Evolutionary conservation across 306 rosid species (phyloP).

Genomic region (Acmispon strigosus): DNA sequence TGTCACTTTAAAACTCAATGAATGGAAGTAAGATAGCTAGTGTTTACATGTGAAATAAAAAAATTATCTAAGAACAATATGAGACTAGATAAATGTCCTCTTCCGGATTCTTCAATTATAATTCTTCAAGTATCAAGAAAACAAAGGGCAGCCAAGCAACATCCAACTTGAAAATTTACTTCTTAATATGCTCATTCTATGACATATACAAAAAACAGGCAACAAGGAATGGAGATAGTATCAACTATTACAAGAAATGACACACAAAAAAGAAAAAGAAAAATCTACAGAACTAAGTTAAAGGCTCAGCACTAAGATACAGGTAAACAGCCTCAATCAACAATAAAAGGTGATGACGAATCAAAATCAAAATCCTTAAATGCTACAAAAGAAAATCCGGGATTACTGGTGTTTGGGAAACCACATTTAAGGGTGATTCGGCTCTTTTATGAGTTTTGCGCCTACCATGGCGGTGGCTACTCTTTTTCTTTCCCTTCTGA

Average conservation of each 20-base stretch:
- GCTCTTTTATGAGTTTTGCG: slow-evolving; percentile 61
- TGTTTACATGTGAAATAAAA: too few relatives aligned
- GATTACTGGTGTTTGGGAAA: slow-evolving; percentile 58
- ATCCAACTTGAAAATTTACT: slow-evolving; percentile 11
- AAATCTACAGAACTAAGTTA: slow-evolving; percentile 36
- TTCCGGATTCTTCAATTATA: too few relatives aligned
- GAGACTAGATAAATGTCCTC: too few relatives aligned
- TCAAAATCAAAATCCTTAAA: slow-evolving; percentile 18
- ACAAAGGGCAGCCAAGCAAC: neutral
- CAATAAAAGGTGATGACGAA: slow-evolving; percentile 15
- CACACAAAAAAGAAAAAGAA: neutral
- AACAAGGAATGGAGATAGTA: neutral
- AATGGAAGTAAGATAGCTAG: too few relatives aligned
- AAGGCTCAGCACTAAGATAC: slow-evolving; percentile 19
- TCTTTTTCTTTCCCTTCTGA: slow-evolving; percentile 54
- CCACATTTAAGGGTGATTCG: slow-evolving; percentile 51
- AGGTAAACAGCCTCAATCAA: slow-evolving; percentile 34
- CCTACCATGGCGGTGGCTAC: slow-evolving; percentile 50
- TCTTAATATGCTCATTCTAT: slow-evolving; percentile 21
- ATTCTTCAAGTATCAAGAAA: neutral
- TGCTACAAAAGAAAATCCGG: slow-evolving; percentile 90
- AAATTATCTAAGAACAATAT: too few relatives aligned
- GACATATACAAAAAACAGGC: slow-evolving; percentile 21
- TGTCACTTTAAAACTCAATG: too few relatives aligned
- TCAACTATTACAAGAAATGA: slow-evolving; percentile 21